Evolutionary conservation across 2,329 filamentous ascomycete genomes (phyloP), one percentile per base, ranked within the genome.

Genomic region (Talaromyces sp.): DNA sequence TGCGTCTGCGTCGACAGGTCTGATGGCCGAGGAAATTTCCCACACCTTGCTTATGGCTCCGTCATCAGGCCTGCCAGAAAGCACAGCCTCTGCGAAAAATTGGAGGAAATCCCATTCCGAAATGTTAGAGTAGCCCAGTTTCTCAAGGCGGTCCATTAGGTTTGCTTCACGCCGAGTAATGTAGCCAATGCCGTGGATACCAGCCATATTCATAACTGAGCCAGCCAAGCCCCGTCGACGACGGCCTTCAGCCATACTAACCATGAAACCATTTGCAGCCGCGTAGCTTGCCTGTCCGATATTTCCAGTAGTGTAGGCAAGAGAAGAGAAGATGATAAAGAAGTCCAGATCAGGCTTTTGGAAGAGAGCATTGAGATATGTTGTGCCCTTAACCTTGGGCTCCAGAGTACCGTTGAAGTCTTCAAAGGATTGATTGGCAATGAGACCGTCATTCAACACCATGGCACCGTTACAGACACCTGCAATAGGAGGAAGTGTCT

Each of bases 61-160:
- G 5, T n/a, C 25, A 10, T 62, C 61, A 8, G 80, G 78, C 7
- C 71, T 73, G 4, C 83, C 82, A 0, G 78, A 77, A 0, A 76
- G 70, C 31, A 86, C 80, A 8, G 83, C 82, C 69, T 86, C 83
- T 8, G 84, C 75, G 66, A 85, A 83, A 74, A 83, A 79, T 68
- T 83, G 80, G 68, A 84, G 82, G 17, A 85, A 70, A 64, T 84
- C 83, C 4, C 77, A 75, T 70, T 85, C 84, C 1, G 83, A 84
- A 13, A 85, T 77, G 19, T 37, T 31, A 7, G n/a, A 19, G 17
- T 39, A 58, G 31, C 31, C 52, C 10, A 62, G 25, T 11, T 33
- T 43, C 9, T 45, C 33, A 27, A 57, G 58, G n/a, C 25, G 43
- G 6, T 61, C 63, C 25, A 45, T 50, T 35, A 57, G 47, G 13